Evolutionary conservation across 257 asterid species (phyloP), one percentile per base, ranked within the genome.

Genomic region (Lavandula angustifolia): DNA sequence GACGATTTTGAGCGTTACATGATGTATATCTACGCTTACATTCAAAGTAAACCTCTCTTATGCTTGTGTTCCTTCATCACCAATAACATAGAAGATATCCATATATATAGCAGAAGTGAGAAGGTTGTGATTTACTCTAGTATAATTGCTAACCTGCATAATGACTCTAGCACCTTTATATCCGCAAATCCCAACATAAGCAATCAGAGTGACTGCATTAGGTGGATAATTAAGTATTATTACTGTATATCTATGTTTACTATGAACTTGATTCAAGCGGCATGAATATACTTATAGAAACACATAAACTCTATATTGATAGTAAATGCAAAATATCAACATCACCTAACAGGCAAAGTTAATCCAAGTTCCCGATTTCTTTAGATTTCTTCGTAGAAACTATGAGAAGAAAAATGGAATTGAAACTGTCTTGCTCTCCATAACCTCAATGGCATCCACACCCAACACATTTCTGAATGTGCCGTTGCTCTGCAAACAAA

Each of bases 361-460:
- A 89, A 71, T 53, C 97, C 96, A 66, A 85, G 82, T 31, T 69
- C 60, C 54, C 84, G 78, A 42, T 85, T 92, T 51, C 81, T 79
- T 60, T 78, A 79, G 55, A 92, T 89, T 75, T 81, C 87, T 66
- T 87, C 96, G 41, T 89, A 89, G 52, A 92, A 92, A 73, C 99
- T 92, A 73, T 85, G 96, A 2, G 97, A 97, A 69, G 84, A 92
- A 92, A 78, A 92, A 92, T 0, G 97, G 97, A 38, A 92, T 75
- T 1, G 97, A 92, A 52, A 92, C 75, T 0, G 92, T 87, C n/a
- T 2, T 22, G 27, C 86, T 94, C 95, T 38, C 97, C 97, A 74
- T 87, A 90, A 31, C 85, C 87, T 47, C 90, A 94, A 80, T 84
- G 34, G 87, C 95, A 17, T 75, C 89, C 54, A 94, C 90, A n/a